Evolutionary conservation across 345 rosid genomes (phyloP), one percentile per base, ranked within the genome.

Genomic region (Crucihimalaya himalaica): DNA sequence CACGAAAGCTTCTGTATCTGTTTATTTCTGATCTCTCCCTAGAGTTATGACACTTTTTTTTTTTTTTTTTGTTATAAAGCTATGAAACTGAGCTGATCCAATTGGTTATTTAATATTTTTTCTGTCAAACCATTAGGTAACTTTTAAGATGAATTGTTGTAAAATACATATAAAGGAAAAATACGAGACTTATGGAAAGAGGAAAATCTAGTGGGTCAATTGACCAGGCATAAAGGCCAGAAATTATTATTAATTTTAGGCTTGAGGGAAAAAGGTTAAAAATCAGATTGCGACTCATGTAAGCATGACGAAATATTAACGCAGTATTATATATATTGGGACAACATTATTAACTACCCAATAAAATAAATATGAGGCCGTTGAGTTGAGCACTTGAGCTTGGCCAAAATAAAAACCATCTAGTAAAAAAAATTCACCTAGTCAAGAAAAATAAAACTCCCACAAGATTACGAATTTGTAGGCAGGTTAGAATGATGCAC

Each of bases 281-380:
- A 31, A 43, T 25, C 19, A 31, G 59, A 43, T 43, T 54, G 10
- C 16, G 10, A 63, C 20, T 45, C 13, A 46, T 35, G 97, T 94
- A 74, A 87, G 89, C 85, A 52, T 85, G 98, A 89, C 92, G 83
- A 59, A 80, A 67, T 58, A 76, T 28, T 29, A 51, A 78, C 97
- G 92, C 82, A 83, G 59, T 81, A 79, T 70, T 82, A 35, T 37
- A 14, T 19, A 25, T 25, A 47, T 61, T 54, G 21, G 19, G 13
- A 45, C 4, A n/a, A 52, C 50, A 43, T 32, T 51, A 15, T 16
- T 16, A 21, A 6, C 71, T 59, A 5, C n/a, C 10, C 7, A 50
- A 25, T 39, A 10, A 12, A 45, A 29, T 3, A 58, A 31, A 20
- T n/a, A 31, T 29, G 74, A 78, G 61, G 74, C 68, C 66, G 56